These are phyloP conservation scores for Metarhizium sp. DNA, from an alignment of 2,329 filamentous ascomycete species.

Conservation along the genomic window DNA sequence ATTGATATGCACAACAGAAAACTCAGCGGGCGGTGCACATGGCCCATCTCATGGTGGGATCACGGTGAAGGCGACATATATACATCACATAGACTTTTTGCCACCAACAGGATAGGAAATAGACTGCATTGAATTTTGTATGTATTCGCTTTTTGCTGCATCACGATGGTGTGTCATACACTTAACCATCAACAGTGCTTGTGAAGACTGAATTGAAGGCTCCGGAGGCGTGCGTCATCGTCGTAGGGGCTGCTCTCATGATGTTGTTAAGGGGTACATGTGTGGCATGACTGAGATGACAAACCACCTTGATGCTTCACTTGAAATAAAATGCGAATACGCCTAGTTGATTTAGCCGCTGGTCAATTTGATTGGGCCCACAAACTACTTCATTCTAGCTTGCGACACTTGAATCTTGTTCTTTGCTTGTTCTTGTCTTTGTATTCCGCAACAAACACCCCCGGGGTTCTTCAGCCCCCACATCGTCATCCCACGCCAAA, in stretches of 20 bases:
- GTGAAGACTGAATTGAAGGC: neutral
- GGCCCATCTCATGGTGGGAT: neutral
- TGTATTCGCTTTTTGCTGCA: neutral
- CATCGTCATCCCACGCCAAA: neutral
- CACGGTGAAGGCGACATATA: neutral
- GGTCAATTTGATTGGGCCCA: too few species aligned
- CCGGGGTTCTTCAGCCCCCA: neutral
- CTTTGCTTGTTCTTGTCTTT: too few species aligned
- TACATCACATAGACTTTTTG: slow-evolving; percentile 2
- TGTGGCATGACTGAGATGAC: too few species aligned
- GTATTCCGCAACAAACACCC: too few species aligned
- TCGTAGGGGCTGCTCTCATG: neutral
- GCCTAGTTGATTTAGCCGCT: too few species aligned
- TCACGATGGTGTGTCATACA: neutral
- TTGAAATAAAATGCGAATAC: too few species aligned
- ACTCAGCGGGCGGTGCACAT: neutral
- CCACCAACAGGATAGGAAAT: slow-evolving; percentile 1
- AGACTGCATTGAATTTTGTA: slow-evolving; percentile 2
- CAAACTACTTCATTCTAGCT: too few species aligned
- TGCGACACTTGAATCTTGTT: too few species aligned
- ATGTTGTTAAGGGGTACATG: neutral
- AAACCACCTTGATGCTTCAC: too few species aligned
- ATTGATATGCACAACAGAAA: slow-evolving; percentile 1
- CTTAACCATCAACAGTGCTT: neutral
- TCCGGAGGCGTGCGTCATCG: slow-evolving; percentile 5